Percentiles rank a stretch among this genome's conserved stretches.
These are phyloP conservation scores for Byssoonygena ceratinophila DNA, from an alignment of 2,329 filamentous ascomycete genomes.

Conservation along the genomic window DNA sequence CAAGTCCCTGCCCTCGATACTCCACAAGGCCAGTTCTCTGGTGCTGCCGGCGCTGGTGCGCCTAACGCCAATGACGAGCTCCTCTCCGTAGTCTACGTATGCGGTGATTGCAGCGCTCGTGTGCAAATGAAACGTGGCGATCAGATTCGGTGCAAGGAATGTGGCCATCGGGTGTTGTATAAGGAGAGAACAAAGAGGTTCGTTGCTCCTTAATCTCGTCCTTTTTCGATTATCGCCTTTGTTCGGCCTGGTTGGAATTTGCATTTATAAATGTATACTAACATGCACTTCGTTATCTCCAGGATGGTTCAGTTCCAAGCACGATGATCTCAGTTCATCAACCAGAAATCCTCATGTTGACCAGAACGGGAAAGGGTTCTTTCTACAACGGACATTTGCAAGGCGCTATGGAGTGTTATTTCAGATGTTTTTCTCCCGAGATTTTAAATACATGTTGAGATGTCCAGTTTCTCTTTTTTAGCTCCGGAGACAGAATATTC, in stretches of 20 bases:
- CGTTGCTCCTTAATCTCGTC: constrained; percentile 28
- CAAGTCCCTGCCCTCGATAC: constrained; percentile 53
- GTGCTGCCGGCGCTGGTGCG: constrained; percentile 30
- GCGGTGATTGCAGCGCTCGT: constrained; percentile 73
- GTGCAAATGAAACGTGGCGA: constrained; percentile 67
- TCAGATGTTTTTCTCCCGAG: constrained; percentile 1
- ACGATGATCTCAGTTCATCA: constrained; percentile 44
- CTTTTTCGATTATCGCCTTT: constrained; percentile 5
- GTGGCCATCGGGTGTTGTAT: constrained; percentile 89
- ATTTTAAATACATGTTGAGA: constrained; percentile 5
- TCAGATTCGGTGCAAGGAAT: constrained; percentile 79
- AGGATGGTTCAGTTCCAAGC: constrained; percentile 99
- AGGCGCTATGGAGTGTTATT: constrained; percentile 15
- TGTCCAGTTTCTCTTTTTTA: background rate
- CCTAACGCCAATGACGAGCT: constrained; percentile 36
- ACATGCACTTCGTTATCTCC: constrained; percentile 16
- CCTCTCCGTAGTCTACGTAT: constrained; percentile 57
- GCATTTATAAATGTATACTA: constrained; percentile 5
- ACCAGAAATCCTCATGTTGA: background rate
- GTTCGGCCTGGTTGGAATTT: too few relatives aligned
- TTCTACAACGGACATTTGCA: constrained; percentile 14
- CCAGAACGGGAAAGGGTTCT: background rate
- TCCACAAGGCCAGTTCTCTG: constrained; percentile 34
- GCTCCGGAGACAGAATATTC: background rate
- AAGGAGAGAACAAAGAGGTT: constrained; percentile 97